Evolutionary conservation across 768 basidiomycete genomes (phyloP).

Genomic region (Rhodocollybia butyracea): DNA sequence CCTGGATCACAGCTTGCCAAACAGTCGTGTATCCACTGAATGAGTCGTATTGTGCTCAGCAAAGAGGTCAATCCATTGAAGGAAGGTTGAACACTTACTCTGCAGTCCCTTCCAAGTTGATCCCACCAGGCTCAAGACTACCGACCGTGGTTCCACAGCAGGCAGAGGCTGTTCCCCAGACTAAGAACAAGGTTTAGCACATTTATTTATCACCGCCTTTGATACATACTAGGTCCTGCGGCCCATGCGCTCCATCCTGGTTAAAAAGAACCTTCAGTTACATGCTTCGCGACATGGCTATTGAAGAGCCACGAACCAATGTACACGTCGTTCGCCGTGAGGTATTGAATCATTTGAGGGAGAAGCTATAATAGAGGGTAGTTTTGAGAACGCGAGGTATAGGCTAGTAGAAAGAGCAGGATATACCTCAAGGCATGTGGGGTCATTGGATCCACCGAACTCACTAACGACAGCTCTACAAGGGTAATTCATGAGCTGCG

Average conservation of each 20-base stretch:
- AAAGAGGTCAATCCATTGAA: not conserved
- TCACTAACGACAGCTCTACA: conserved; percentile 41
- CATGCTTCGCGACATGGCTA: too few species aligned
- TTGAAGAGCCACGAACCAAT: conserved; percentile 47
- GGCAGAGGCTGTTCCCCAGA: conserved; percentile 40
- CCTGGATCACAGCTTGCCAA: conserved; percentile 4
- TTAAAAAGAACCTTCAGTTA: too few species aligned
- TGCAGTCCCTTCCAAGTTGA: conserved; percentile 35
- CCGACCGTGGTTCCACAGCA: conserved; percentile 43
- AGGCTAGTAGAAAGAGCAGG: not conserved
- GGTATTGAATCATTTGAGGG: conserved; percentile 38
- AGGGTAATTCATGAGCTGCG: not conserved
- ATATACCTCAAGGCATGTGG: conserved; percentile 36
- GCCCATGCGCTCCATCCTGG: too few species aligned
- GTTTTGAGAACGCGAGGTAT: not conserved
- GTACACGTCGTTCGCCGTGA: conserved; percentile 39
- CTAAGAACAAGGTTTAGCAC: conserved; percentile 15
- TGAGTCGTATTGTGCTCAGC: not conserved
- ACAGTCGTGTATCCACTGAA: conserved; percentile 4
- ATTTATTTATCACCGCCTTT: too few species aligned
- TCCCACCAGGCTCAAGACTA: conserved; percentile 38
- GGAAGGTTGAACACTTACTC: conserved; percentile 22
- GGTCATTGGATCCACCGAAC: conserved; percentile 43
- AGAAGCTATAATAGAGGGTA: conserved; percentile 19
- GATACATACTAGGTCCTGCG: conserved; percentile 38